A percentile compares a stretch with the other conserved stretches of the same genome.
Conservation (phyloP, 257 asterid genomes). For the Scutellaria baicalensis region DNA sequence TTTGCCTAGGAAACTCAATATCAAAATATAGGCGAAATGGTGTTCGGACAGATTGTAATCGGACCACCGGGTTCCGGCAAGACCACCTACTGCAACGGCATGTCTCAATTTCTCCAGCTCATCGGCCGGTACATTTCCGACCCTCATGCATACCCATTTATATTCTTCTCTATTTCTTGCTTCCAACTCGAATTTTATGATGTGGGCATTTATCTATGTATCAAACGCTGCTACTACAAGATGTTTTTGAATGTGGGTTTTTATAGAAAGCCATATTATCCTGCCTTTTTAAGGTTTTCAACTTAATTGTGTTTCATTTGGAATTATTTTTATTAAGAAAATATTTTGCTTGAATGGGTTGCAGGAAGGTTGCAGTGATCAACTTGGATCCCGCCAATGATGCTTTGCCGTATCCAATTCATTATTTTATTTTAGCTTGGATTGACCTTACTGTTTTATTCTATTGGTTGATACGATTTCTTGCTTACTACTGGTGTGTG, state of each 20-base stretch:
- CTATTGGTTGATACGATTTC: not conserved
- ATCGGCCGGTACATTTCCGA: constrained; percentile 58
- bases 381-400: constrained; percentile 98
- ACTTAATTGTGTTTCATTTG: not conserved
- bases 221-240: not conserved
- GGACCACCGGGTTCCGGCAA: constrained; percentile 99
- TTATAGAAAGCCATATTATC: not conserved
- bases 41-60: constrained; percentile 91
- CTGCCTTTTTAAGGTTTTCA: not conserved
- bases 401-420: constrained; percentile 83
- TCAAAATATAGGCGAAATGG: no score
- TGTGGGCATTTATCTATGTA: not conserved
- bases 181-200: not conserved
- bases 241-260: not conserved
- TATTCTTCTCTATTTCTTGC: not conserved
- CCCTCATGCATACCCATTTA: not conserved
- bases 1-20: no score
- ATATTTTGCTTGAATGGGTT: constrained; percentile 3
- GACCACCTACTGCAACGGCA: constrained; percentile 97
- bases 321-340: not conserved
- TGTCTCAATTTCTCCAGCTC: constrained; percentile 94
- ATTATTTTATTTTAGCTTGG: not conserved
- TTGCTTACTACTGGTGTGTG: not conserved
- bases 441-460: not conserved
- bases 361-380: constrained; percentile 95